A percentile compares a stretch with the other conserved stretches of the same genome.
phyloP scores from a whole-genome alignment of 2,329 filamentous ascomycete genomes.

The Colletotrichum gloeosporioides region DNA sequence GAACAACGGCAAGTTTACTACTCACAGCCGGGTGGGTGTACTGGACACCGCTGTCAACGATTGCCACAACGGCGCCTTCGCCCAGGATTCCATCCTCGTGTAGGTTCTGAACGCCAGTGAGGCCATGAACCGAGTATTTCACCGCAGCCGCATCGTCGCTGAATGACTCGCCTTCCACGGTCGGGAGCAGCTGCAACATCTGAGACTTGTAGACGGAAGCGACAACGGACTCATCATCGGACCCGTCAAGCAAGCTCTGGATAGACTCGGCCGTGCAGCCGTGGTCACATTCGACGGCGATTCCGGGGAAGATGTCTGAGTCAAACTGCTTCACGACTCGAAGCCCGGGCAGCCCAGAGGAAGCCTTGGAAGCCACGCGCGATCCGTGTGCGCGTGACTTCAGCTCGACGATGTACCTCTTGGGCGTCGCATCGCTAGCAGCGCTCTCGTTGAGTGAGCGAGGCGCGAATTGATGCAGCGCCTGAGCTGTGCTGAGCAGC shows the following conservation, averaged over 20 bases:
- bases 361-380: background rate
- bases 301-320: constrained; percentile 38
- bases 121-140: constrained; percentile 35
- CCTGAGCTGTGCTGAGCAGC: background rate
- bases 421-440: background rate
- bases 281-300: constrained; percentile 34
- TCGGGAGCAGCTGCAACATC: background rate
- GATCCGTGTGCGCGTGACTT: background rate
- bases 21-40: constrained; percentile 43
- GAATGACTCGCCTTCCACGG: background rate
- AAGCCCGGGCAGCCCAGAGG: background rate
- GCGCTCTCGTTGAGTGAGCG: background rate
- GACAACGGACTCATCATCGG: constrained; percentile 25
- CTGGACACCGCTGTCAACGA: constrained; percentile 46
- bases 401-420: constrained; percentile 20
- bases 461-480: background rate
- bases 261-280: constrained; percentile 37
- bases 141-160: constrained; percentile 10
- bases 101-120: constrained; percentile 43
- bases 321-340: constrained; percentile 17
- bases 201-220: constrained; percentile 9
- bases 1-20: background rate
- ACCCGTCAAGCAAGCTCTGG: constrained; percentile 34
- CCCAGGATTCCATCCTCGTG: constrained; percentile 41
- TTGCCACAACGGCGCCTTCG: constrained; percentile 41